phyloP scores from a whole-genome alignment of 805 yeast genomes.

The Lachancea thermotolerans region DNA sequence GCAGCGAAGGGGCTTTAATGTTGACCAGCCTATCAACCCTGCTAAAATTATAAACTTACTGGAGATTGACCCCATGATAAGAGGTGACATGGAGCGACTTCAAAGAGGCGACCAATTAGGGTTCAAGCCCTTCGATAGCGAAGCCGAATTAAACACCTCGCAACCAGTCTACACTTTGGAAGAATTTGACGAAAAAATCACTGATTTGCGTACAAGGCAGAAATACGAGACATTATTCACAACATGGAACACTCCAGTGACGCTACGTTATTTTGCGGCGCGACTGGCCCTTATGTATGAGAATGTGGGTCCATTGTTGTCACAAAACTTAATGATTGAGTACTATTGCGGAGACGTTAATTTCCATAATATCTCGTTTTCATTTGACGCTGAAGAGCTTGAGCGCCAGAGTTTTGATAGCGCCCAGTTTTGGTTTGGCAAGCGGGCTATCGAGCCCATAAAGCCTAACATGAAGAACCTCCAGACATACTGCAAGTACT shows the following conservation, averaged over 20 bases:
- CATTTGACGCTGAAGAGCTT: constrained; percentile 33
- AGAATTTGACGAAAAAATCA: constrained; percentile 13
- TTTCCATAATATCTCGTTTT: constrained; percentile 37
- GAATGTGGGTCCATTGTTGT: constrained; percentile 26
- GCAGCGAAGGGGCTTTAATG: constrained; percentile 38
- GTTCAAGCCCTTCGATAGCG: constrained; percentile 35
- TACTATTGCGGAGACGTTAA: constrained; percentile 43
- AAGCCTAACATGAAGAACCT: constrained; percentile 31
- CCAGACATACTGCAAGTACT: constrained; percentile 41
- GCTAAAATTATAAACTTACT: constrained; percentile 35
- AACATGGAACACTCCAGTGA: constrained; percentile 49
- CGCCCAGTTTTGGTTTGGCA: constrained; percentile 53
- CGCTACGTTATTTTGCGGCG: constrained; percentile 50
- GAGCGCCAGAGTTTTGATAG: constrained; percentile 30
- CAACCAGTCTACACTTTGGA: constrained; percentile 14
- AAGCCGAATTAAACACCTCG: neutral
- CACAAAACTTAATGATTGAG: constrained; percentile 40
- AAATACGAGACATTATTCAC: constrained; percentile 29
- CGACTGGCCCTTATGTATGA: constrained; percentile 42
- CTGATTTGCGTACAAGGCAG: constrained; percentile 16
- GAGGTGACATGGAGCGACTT: constrained; percentile 39
- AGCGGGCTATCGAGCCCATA: constrained; percentile 42
- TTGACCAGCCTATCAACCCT: constrained; percentile 43
- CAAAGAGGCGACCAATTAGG: constrained; percentile 42
- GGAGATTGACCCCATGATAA: constrained; percentile 33